Evolutionary conservation across 2,329 filamentous ascomycete species (phyloP).

Genomic region (Neurospora sp.): DNA sequence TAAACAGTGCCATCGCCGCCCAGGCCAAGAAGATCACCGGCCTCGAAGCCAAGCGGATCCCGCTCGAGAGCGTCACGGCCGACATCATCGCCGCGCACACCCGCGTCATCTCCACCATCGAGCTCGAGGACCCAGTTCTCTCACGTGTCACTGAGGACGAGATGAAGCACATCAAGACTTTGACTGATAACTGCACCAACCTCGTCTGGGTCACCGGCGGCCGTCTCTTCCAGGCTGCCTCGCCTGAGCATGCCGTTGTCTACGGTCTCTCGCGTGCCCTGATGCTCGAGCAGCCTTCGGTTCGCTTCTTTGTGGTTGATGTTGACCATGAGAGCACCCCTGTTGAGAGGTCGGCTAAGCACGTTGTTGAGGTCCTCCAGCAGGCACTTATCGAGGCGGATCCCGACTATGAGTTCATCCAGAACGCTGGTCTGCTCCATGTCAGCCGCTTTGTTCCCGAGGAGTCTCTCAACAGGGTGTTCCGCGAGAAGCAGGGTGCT

Average conservation of each 20-base stretch:
- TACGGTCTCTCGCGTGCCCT: conserved; percentile 18
- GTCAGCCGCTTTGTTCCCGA: conserved; percentile 19
- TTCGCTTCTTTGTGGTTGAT: conserved; percentile 18
- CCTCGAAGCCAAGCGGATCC: background rate
- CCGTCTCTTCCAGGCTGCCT: conserved; percentile 15
- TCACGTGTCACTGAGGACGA: conserved; percentile 17
- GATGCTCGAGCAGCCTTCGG: conserved; percentile 17
- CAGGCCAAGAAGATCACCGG: background rate
- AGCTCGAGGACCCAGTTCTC: conserved; percentile 21
- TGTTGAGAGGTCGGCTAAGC: background rate
- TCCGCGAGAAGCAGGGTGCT: conserved; percentile 1
- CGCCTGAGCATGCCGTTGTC: conserved; percentile 19
- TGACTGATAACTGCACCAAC: conserved; percentile 13
- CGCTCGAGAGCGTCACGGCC: background rate
- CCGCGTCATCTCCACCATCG: conserved; percentile 20
- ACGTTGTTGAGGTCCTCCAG: background rate
- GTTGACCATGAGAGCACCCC: conserved; percentile 8
- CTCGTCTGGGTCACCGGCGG: conserved; percentile 22
- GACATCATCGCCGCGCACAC: conserved; percentile 9
- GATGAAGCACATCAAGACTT: conserved; percentile 17
- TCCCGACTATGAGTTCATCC: conserved; percentile 15
- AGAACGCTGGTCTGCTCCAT: conserved; percentile 15
- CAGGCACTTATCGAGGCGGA: background rate
- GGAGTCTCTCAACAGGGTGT: conserved; percentile 13
- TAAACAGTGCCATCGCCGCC: background rate